These are phyloP conservation scores for Sclerospora graminicola DNA, from an alignment of 352 stramenopile species.

Conservation along the genomic window DNA sequence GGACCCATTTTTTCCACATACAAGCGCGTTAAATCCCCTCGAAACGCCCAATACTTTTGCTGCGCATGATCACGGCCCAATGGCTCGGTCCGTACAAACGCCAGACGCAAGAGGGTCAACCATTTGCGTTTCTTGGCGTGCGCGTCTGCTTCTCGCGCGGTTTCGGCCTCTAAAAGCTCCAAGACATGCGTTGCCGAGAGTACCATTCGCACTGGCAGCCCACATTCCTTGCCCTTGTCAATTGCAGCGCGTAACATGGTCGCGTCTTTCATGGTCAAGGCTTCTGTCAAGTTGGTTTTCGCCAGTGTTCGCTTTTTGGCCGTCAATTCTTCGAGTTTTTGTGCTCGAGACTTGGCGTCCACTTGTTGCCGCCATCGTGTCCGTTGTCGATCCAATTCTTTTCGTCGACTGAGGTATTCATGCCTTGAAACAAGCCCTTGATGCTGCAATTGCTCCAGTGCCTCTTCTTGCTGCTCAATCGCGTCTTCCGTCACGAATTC, in stretches of 20 bases:
- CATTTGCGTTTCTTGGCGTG: constrained; percentile 52
- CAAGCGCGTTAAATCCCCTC: constrained; percentile 46
- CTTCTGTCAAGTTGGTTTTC: constrained; percentile 65
- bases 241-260: constrained; percentile 39
- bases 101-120: constrained; percentile 43
- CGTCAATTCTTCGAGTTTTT: constrained; percentile 51
- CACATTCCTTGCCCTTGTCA: constrained; percentile 66
- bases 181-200: constrained; percentile 66
- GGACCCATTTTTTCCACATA: constrained; percentile 55
- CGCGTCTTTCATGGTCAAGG: constrained; percentile 49
- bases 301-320: constrained; percentile 41
- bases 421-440: constrained; percentile 68
- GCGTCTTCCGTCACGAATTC: constrained; percentile 46
- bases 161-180: constrained; percentile 67
- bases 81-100: constrained; percentile 66
- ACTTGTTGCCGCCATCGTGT: constrained; percentile 42
- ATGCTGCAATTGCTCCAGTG: constrained; percentile 50
- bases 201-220: constrained; percentile 45
- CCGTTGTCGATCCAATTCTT: constrained; percentile 56
- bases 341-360: constrained; percentile 57
- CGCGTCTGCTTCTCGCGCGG: constrained; percentile 49
- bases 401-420: constrained; percentile 69
- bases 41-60: constrained; percentile 64
- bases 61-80: constrained; percentile 57
- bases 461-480: constrained; percentile 58